A percentile compares a stretch with the other conserved stretches of the same genome.
Evolutionary conservation across 192 early-diverging fungal species (phyloP).

Genomic region (Backusella sp.): DNA sequence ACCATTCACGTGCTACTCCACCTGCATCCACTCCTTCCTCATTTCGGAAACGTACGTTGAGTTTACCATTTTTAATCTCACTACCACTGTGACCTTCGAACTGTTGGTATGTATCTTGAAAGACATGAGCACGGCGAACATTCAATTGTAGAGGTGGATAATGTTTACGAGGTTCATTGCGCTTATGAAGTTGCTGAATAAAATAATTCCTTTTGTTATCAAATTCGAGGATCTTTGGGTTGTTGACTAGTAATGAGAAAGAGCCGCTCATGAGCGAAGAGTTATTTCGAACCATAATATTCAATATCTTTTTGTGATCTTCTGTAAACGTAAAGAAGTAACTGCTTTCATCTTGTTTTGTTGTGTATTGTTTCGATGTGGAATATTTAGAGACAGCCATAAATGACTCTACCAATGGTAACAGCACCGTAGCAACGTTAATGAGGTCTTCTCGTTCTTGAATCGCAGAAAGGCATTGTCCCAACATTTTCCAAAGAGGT

Average conservation of each 20-base stretch:
- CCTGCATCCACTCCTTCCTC: slow-evolving; percentile 98
- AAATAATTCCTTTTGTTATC: slow-evolving; percentile 99
- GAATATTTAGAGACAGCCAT: slow-evolving; percentile 99
- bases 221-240: slow-evolving; percentile 96
- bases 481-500: slow-evolving; percentile 76
- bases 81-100: slow-evolving; percentile 85
- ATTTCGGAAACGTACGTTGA: slow-evolving; percentile 90
- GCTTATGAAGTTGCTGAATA: slow-evolving; percentile 90
- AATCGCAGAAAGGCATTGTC: slow-evolving; percentile 68
- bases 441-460: slow-evolving; percentile 74
- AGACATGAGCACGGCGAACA: slow-evolving; percentile 91
- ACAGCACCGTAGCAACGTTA: slow-evolving; percentile 85
- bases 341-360: slow-evolving; percentile 31
- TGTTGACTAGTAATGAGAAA: slow-evolving; percentile 91
- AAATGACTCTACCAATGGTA: slow-evolving; percentile 94
- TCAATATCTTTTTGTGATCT: slow-evolving; percentile 92
- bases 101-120: slow-evolving; percentile 95
- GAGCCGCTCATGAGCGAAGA: slow-evolving; percentile 94
- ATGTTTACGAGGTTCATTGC: slow-evolving; percentile 53
- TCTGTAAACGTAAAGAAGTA: slow-evolving; percentile 89
- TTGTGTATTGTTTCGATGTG: slow-evolving; percentile 25
- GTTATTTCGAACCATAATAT: slow-evolving; percentile 97
- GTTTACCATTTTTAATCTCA: slow-evolving; percentile 91
- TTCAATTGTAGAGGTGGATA: slow-evolving; percentile 79
- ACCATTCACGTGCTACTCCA: slow-evolving; percentile 97